A percentile compares a stretch with the other conserved stretches of the same genome.
phyloP scores from a whole-genome alignment of 2,329 filamentous ascomycete genomes.

The Dothiorella sarmentorum region DNA sequence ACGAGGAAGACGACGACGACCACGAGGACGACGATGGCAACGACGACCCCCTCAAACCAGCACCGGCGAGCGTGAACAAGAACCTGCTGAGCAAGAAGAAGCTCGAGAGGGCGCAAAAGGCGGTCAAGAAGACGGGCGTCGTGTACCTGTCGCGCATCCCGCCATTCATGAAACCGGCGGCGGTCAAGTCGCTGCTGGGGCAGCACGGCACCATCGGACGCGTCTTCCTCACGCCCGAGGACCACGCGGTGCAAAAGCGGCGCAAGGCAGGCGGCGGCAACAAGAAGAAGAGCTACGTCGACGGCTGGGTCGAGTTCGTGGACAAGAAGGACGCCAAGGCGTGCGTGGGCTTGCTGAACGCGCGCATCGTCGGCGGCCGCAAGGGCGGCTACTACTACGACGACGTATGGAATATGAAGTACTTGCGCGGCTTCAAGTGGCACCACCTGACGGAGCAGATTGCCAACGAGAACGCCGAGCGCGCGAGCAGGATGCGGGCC shows the following conservation, averaged over 20 bases:
- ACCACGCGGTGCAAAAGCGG: constrained; percentile 61
- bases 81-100: constrained; percentile 39
- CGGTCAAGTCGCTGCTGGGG: constrained; percentile 70
- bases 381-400: constrained; percentile 81
- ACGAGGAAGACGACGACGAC: constrained; percentile 30
- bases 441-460: constrained; percentile 69
- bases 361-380: constrained; percentile 74
- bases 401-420: constrained; percentile 81
- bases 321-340: constrained; percentile 73
- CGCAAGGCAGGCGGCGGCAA: constrained; percentile 73
- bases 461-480: constrained; percentile 74
- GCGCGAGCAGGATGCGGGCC: constrained; percentile 69
- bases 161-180: constrained; percentile 82
- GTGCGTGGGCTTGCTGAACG: constrained; percentile 73
- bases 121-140: constrained; percentile 71
- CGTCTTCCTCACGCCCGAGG: constrained; percentile 76
- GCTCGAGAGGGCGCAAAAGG: constrained; percentile 62
- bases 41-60: background rate
- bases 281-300: constrained; percentile 76
- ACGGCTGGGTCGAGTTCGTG: constrained; percentile 83
- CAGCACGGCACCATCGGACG: constrained; percentile 74
- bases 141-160: constrained; percentile 81
- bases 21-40: constrained; percentile 23
- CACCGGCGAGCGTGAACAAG: constrained; percentile 1
- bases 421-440: constrained; percentile 84